A percentile compares a stretch with the other conserved stretches of the same genome.
Conservation (phyloP, 345 rosid genomes). For the Passiflora organensis region DNA sequence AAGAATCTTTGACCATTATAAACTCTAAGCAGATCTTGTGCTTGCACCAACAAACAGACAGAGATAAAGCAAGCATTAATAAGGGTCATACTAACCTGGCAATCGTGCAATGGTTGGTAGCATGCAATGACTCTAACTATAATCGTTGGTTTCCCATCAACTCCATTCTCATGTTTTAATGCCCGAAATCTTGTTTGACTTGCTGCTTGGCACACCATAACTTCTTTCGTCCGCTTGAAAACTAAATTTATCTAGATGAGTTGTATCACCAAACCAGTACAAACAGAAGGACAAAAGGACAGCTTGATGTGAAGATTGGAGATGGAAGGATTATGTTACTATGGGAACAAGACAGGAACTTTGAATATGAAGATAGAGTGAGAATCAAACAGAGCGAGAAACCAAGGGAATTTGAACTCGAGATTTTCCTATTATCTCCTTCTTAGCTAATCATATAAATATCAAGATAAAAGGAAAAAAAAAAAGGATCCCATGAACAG, state of each 20-base stretch:
- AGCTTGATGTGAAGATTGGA: conserved; percentile 6
- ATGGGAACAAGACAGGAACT: conserved; percentile 9
- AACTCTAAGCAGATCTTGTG: too few species aligned
- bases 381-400: too few species aligned
- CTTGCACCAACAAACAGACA: too few species aligned
- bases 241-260: conserved; percentile 10
- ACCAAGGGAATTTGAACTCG: conserved; percentile 6
- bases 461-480: conserved; percentile 31
- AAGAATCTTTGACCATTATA: background rate
- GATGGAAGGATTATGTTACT: background rate
- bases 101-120: conserved; percentile 92
- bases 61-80: too few species aligned
- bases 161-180: conserved; percentile 74
- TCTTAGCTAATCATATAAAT: conserved; percentile 40
- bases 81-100: conserved; percentile 99
- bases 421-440: conserved; percentile 6
- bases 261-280: conserved; percentile 7
- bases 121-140: conserved; percentile 92
- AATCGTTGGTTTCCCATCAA: conserved; percentile 70
- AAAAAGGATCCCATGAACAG: conserved; percentile 44
- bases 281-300: background rate
- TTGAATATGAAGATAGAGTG: conserved; percentile 1
- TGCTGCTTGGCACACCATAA: conserved; percentile 99
- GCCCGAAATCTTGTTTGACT: conserved; percentile 92
- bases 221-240: conserved; percentile 32